Evolutionary conservation across 2,329 filamentous ascomycete genomes (phyloP), one percentile per base, ranked within the genome.

Genomic region (Calonectria hongkongensis): DNA sequence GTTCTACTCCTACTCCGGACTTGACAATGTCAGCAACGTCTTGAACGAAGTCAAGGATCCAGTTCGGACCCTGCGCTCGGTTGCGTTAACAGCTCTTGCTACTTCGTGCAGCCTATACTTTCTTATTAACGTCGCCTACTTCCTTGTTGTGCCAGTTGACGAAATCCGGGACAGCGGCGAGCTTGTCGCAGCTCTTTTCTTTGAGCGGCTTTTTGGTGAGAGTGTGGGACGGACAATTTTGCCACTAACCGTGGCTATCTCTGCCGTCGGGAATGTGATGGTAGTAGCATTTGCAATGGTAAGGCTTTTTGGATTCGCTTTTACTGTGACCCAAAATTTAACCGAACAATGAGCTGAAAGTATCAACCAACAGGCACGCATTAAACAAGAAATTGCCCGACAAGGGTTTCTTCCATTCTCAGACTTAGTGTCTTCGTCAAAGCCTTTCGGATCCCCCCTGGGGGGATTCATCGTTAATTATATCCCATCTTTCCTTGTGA

Each of bases 301-400:
- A 85, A 78, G 88, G 33, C n/a, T n/a, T 30, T 13, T 25, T n/a
- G 6, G 13, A 36, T 18, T 8, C 15, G 41, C 41, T 6, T 4
- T 43, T 43, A n/a, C 41, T 18, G 18, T n/a, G 9, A 36, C 10
- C 7, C 10, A 36, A 13, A 6, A 4, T 39, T 41, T 25, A 47
- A 75, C 33, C 72, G 28, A 47, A 47, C n/a, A 9, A 12, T 18
- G 18, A 18, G 54, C 70, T 28, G 12, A 27, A 75, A 63, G 75
- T 80, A 67, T 77, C 43, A 18, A 15, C 28, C 33, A 1, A 21
- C 71, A 93, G 91, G 89, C 92, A 6, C 89, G 93, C 2, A 83
- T 94, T 2, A 94, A 94, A 76, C 92, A 94, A 79, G 93, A 95
- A 80, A 91, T 95, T 67, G 93, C 93, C 2, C 87, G 92, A 21